Conservation (phyloP, 345 rosid species). For the Linum trigynum region DNA sequence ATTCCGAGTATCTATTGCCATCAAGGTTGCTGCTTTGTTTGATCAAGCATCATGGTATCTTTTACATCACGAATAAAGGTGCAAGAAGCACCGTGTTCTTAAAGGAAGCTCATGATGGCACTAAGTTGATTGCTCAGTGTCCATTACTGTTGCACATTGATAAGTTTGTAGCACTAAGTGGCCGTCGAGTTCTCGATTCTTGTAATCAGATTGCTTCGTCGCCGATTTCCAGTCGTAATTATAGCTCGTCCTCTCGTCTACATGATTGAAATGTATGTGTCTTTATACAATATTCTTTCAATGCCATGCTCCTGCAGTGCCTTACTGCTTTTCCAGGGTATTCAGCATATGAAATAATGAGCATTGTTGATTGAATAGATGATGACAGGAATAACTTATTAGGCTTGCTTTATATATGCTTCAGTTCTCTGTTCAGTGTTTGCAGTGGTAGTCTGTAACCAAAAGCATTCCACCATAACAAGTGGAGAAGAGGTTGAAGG, state of each 20-base stretch:
- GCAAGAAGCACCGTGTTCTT: slow-evolving; percentile 75
- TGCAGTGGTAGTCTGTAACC: no score
- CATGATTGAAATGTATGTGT: neutral
- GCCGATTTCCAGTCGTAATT: slow-evolving; percentile 13
- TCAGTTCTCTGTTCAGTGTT: no score
- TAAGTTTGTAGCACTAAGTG: slow-evolving; percentile 59
- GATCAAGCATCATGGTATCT: slow-evolving; percentile 80
- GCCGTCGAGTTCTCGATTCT: slow-evolving; percentile 33
- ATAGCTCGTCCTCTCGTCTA: neutral
- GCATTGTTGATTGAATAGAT: neutral
- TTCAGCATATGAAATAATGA: neutral
- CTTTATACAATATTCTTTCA: no score
- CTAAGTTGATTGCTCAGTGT: slow-evolving; percentile 56
- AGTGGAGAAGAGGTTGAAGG: no score
- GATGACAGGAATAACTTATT: neutral
- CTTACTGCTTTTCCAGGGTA: neutral
- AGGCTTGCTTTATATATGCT: neutral
- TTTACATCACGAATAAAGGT: slow-evolving; percentile 90
- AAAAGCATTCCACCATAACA: no score
- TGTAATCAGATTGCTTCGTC: slow-evolving; percentile 20
- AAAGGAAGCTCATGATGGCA: slow-evolving; percentile 69
- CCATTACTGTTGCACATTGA: slow-evolving; percentile 57
- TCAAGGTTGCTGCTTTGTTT: slow-evolving; percentile 70
- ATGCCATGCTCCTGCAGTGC: no score
- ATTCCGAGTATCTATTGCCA: slow-evolving; percentile 56